phyloP scores from a whole-genome alignment of 2,329 filamentous ascomycete species.

The Sporothrix luriei region DNA sequence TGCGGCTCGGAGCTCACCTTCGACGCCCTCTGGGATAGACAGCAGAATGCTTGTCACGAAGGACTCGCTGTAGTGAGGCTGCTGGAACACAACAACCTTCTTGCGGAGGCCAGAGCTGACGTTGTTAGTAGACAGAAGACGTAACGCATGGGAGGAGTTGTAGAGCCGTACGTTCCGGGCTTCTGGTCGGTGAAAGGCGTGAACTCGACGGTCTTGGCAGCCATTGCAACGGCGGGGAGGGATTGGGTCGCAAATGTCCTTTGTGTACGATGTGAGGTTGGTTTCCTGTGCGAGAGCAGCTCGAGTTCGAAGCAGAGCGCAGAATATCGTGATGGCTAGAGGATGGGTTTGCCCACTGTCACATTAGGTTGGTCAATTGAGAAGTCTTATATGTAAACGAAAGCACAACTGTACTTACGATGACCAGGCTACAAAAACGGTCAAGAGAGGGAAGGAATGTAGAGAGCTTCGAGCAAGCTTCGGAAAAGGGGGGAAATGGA shows the following conservation, averaged over 20 bases:
- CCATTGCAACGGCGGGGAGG: slow-evolving; percentile 54
- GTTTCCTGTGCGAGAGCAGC: background rate
- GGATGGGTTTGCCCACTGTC: background rate
- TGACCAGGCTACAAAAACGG: background rate
- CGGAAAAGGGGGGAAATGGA: background rate
- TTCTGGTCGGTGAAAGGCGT: slow-evolving; percentile 94
- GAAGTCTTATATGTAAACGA: slow-evolving; percentile 5
- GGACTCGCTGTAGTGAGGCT: slow-evolving; percentile 92
- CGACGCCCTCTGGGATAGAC: slow-evolving; percentile 90
- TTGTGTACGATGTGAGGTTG: background rate
- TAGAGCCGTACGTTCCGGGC: slow-evolving; percentile 87
- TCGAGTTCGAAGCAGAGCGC: background rate
- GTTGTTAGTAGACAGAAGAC: slow-evolving; percentile 14
- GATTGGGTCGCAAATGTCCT: background rate
- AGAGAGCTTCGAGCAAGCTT: slow-evolving; percentile 14
- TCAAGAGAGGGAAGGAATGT: background rate
- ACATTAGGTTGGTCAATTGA: background rate
- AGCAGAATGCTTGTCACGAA: slow-evolving; percentile 93
- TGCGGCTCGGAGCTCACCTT: slow-evolving; percentile 56
- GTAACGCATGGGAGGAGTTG: background rate
- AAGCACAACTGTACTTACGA: background rate
- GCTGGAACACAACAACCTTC: slow-evolving; percentile 97
- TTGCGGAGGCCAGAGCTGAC: slow-evolving; percentile 93
- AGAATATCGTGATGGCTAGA: background rate
- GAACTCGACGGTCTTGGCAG: slow-evolving; percentile 74